Conservation (phyloP, 139 green algal species). For the Chlorella sp. region DNA sequence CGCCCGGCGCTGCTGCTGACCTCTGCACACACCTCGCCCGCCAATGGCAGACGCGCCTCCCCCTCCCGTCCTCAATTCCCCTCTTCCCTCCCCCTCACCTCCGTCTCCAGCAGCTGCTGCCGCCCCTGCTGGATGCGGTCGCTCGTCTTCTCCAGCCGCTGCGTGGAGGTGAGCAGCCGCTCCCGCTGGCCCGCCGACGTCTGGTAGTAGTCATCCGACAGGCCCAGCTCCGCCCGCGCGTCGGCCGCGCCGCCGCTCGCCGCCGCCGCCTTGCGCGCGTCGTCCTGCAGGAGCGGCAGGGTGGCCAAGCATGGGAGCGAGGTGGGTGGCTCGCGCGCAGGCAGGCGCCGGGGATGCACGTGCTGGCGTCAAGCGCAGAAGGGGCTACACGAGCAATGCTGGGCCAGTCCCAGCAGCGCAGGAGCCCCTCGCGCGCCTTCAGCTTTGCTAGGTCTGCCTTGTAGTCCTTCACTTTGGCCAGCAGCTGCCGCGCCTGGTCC, state of each 20-base stretch:
- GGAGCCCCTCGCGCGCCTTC: no score
- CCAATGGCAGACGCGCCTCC: no score
- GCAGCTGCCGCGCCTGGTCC: slow-evolving; percentile 58
- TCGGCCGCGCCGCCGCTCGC: background rate
- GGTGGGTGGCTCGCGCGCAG: no score
- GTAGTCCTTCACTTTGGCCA: slow-evolving; percentile 89
- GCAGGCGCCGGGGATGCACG: no score
- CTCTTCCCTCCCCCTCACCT: slow-evolving; percentile 65
- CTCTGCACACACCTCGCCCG: no score
- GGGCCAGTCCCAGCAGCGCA: no score
- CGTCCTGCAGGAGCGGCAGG: no score
- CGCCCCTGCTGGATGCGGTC: slow-evolving; percentile 78
- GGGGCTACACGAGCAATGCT: no score
- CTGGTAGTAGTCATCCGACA: slow-evolving; percentile 76
- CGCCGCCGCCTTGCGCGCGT: slow-evolving; percentile 26
- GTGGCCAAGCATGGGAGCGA: no score
- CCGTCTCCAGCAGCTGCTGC: slow-evolving; percentile 82
- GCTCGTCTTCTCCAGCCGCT: slow-evolving; percentile 72
- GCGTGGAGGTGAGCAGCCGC: slow-evolving; percentile 77
- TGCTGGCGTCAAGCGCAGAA: no score
- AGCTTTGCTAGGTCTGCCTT: slow-evolving; percentile 82
- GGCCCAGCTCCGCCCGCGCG: slow-evolving; percentile 74
- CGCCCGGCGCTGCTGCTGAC: no score
- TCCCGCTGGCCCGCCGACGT: slow-evolving; percentile 80
- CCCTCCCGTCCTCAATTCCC: no score